Evolutionary conservation across 148 eudicot species (phyloP), one percentile per base, ranked within the genome.

Genomic region (Nepenthes gracilis): DNA sequence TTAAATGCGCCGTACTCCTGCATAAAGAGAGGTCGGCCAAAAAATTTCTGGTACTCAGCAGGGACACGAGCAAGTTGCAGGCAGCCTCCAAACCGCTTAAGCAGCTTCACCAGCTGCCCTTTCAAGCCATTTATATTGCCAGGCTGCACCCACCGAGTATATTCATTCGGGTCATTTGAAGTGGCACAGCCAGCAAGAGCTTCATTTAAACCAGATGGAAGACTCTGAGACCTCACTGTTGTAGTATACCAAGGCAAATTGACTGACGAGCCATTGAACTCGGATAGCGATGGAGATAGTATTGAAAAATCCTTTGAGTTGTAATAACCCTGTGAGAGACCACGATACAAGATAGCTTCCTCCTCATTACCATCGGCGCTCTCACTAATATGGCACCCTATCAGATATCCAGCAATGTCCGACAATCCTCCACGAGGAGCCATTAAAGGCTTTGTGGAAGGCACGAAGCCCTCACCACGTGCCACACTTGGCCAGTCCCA

Each of bases 401-500:
- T 72, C 33, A 76, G 36, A 76, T 64, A 67, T 40, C 80, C 85
- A 15, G 77, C 50, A 64, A 61, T 33, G 58, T 91, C 89, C 43
- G 67, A 15, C 43, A 70, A 66, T 64, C 69, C 75, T 36, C 69
- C 72, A 38, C 75, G 72, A 53, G 73, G 62, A 38, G 77, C 83
- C 43, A 59, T 34, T 9, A 68, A 38, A 40, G 73, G 64, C 74
- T 64, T 82, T 43, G 75, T 45, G 2, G 71, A 70, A 10, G 96
- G 94, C 36, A 85, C 74, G 80, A 88, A 84, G 40, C 96, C 96
- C 72, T 88, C 96, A 38, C 99, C 99, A 70, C 95, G 95, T 15
- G 85, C 96, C 55, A 93, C 84, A 64, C 92, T 88, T 55, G 82
- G 83, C 99, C 99, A 93, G 70, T 93, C 96, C 99, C 99, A 93